These are phyloP conservation scores for Coleophoma crateriformis DNA, from an alignment of 2,329 filamentous ascomycete genomes.

Conservation along the genomic window DNA sequence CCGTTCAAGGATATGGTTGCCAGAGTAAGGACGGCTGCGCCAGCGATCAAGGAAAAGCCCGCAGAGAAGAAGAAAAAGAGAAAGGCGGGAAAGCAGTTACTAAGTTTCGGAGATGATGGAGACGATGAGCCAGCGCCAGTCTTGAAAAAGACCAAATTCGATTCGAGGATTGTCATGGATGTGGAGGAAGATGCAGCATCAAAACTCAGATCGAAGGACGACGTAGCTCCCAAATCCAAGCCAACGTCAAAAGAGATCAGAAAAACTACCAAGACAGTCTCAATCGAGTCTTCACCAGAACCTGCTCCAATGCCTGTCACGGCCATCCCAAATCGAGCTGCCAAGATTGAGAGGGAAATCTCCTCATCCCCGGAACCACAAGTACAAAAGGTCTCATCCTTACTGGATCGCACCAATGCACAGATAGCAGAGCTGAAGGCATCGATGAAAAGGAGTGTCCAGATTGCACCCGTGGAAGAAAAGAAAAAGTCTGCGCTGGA, in stretches of 20 bases:
- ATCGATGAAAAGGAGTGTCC: conserved; percentile 67
- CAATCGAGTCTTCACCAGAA: conserved; percentile 32
- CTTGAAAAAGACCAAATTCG: conserved; percentile 73
- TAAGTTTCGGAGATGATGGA: conserved; percentile 71
- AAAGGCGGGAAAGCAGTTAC: conserved; percentile 68
- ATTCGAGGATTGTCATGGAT: conserved; percentile 66
- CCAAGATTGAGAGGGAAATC: conserved; percentile 25
- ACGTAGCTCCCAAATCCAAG: conserved; percentile 22
- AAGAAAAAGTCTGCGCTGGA: conserved; percentile 65
- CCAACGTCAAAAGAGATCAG: conserved; percentile 25
- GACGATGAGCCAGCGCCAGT: conserved; percentile 52
- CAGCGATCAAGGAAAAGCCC: conserved; percentile 37
- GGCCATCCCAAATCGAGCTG: conserved; percentile 18
- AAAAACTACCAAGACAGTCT: conserved; percentile 23
- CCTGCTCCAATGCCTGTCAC: conserved; percentile 24
- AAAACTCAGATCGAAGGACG: conserved; percentile 1
- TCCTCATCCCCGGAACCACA: conserved; percentile 31
- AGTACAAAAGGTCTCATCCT: conserved; percentile 30
- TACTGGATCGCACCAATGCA: conserved; percentile 67
- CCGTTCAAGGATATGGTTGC: conserved; percentile 79
- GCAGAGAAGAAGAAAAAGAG: conserved; percentile 59
- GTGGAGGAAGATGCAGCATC: conserved; percentile 36
- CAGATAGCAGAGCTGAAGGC: conserved; percentile 77
- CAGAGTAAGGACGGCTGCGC: conserved; percentile 51
- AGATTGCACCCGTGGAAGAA: conserved; percentile 43